Base-by-base conservation (phyloP, 768 basidiomycete genomes). In the Piloderma croceum region DNA sequence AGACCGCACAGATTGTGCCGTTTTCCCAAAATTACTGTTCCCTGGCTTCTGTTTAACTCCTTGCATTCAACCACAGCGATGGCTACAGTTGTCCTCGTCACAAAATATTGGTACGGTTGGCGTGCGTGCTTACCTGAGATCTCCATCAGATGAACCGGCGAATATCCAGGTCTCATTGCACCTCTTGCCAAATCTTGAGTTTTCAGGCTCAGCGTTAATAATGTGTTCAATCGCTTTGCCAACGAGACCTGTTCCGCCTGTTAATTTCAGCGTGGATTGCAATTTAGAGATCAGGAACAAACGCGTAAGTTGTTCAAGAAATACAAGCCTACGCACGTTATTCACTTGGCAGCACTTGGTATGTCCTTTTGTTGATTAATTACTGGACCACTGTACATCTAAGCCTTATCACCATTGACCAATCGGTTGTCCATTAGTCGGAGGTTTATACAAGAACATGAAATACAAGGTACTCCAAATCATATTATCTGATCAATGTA, bases 371-470 rank as follows among this genome's bases (percentile, higher is more conserved):
- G 19, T 33, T 25, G 27, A 15, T 29, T 15, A 29, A 9, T 29
- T 29, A 29, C 27, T 29, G 15, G 10, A 15, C 9, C 27, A 15
- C 27, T 9, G 27, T 34, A 32, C 17, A 33, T 10, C 17, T 19
- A 22, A 24, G 21, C n/a, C 19, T 34, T 33, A 27, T 41, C 20
- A 23, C 15, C 43, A 19, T 17, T 29, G 35, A 48, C 41, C 33
- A 25, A 4, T 33, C 21, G 15, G 36, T 33, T 35, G 17, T 37
- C 43, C 24, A 44, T 36, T 46, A 90, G 93, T 98, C 39, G 94
- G 93, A 4, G 93, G 93, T 9, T 70, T 97, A 15, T 98, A 94
- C 73, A 85, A 79, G 57, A 97, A 97, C 67, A 93, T 96, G 86
- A 84, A 86, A 57, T 81, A 83, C 69, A 96, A 97, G 65, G 88